Evolutionary conservation across 176 grass and related monocot species (phyloP).

Genomic region (Phyllostachys edulis): DNA sequence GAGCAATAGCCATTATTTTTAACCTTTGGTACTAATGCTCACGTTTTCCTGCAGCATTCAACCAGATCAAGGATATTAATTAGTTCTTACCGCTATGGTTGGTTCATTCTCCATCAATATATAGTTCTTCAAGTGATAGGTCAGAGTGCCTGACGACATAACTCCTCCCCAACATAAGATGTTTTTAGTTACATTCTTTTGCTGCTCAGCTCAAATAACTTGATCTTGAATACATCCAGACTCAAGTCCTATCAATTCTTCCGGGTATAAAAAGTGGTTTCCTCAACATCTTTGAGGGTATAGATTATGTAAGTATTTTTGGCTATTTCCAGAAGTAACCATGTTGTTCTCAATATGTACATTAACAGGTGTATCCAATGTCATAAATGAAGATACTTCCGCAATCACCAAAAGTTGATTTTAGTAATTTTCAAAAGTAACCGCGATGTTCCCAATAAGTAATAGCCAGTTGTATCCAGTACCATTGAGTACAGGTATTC

Average conservation of each 20-base stretch:
- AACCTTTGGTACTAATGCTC: neutral
- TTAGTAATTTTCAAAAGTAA: neutral
- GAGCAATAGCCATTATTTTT: neutral
- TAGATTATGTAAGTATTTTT: slow-evolving; percentile 17
- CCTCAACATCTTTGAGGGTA: neutral
- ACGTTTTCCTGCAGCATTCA: neutral
- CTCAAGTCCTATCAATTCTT: neutral
- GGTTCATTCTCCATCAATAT: neutral
- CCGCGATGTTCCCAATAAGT: neutral
- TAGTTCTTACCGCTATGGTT: neutral
- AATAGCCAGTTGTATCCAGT: slow-evolving; percentile 8
- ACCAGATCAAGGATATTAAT: neutral
- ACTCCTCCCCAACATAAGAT: slow-evolving; percentile 1
- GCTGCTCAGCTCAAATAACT: slow-evolving; percentile 6
- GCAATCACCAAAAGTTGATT: neutral
- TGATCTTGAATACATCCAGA: neutral
- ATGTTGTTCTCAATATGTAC: neutral
- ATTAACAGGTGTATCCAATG: slow-evolving; percentile 11
- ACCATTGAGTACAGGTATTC: neutral
- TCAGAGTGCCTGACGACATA: neutral
- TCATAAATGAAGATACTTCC: neutral
- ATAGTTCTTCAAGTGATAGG: neutral
- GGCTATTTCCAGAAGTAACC: neutral
- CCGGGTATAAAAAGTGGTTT: neutral
- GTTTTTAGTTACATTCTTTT: slow-evolving; percentile 4